A percentile compares a stretch with the other conserved stretches of the same genome.
Evolutionary conservation across 139 green algal genomes (phyloP).

Genomic region (Chlamydomonas sp.): DNA sequence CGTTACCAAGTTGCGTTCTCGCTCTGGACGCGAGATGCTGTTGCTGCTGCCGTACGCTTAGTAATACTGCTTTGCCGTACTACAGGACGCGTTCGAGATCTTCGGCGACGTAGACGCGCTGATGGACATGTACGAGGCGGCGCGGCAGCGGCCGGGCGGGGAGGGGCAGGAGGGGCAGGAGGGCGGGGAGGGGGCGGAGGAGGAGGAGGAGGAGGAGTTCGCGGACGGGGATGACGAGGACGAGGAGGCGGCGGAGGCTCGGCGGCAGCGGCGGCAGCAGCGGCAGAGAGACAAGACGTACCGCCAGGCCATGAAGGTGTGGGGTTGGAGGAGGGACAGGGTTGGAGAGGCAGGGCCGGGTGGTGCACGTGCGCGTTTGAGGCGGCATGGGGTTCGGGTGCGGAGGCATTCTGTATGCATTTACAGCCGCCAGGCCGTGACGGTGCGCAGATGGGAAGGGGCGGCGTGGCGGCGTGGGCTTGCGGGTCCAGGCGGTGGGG

Average conservation of each 20-base stretch:
- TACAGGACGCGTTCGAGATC: slow-evolving; percentile 85
- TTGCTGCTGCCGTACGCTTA: neutral
- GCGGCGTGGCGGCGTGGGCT: too few species aligned
- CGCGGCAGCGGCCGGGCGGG: slow-evolving; percentile 19
- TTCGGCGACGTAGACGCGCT: slow-evolving; percentile 83
- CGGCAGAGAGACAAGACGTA: slow-evolving; percentile 33
- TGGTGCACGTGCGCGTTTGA: neutral
- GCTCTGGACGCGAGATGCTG: neutral
- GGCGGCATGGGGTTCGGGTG: too few species aligned
- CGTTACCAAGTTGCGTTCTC: too few species aligned
- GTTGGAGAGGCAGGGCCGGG: neutral
- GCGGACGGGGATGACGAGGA: slow-evolving; percentile 46
- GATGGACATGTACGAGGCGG: slow-evolving; percentile 65
- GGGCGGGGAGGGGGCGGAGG: slow-evolving; percentile 10
- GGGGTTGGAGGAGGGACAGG: neutral
- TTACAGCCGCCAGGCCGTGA: too few species aligned
- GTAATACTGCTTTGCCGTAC: too few species aligned
- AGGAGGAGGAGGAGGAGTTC: slow-evolving; percentile 48
- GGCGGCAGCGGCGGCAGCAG: slow-evolving; percentile 31
- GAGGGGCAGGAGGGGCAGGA: slow-evolving; percentile 48
- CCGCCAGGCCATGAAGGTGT: slow-evolving; percentile 35
- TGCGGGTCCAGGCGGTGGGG: too few species aligned
- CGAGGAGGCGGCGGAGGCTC: slow-evolving; percentile 59
- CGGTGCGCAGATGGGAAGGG: too few species aligned
- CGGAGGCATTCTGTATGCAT: too few species aligned